Evolutionary conservation across 2,329 filamentous ascomycete species (phyloP).

Genomic region (Gaeumannomyces tritici): DNA sequence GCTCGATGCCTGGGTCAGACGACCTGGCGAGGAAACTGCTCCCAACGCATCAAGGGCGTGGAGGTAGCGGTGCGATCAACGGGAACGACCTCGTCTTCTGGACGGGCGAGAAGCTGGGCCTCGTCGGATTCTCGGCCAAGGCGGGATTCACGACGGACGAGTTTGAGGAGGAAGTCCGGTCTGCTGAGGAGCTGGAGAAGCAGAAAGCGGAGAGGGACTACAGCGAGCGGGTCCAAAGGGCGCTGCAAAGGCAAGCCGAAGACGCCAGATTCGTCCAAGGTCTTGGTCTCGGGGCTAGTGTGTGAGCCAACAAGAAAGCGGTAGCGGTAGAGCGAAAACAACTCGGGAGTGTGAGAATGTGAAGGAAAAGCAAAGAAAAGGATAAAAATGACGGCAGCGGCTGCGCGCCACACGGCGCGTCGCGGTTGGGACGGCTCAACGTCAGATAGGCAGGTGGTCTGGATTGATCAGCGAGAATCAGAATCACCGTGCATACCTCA

Average conservation of each 20-base stretch:
- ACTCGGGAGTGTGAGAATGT: too few species aligned
- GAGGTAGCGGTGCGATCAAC: conserved; percentile 25
- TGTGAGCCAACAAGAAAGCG: background rate
- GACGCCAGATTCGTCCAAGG: conserved; percentile 67
- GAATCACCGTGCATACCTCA: background rate
- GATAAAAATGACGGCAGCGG: background rate
- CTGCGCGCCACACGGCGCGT: background rate
- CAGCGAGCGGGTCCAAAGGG: conserved; percentile 61
- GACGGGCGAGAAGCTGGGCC: conserved; percentile 77
- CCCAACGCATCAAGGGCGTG: conserved; percentile 36
- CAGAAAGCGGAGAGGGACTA: conserved; percentile 52
- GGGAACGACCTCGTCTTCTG: conserved; percentile 70
- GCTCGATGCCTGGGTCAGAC: conserved; percentile 42
- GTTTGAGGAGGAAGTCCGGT: conserved; percentile 36
- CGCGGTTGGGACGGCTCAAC: background rate
- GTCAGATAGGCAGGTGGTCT: too few species aligned
- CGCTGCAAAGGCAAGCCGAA: conserved; percentile 67
- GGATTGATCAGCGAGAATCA: background rate
- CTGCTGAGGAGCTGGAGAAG: conserved; percentile 35
- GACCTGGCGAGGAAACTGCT: conserved; percentile 77
- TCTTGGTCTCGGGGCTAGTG: conserved; percentile 37
- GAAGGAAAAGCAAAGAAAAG: too few species aligned
- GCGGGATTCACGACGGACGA: conserved; percentile 38
- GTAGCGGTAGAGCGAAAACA: background rate
- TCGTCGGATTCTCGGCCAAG: conserved; percentile 53